Evolutionary conservation across 75 land plant species (phyloP).

Genomic region (Ceratopteris richardii): DNA sequence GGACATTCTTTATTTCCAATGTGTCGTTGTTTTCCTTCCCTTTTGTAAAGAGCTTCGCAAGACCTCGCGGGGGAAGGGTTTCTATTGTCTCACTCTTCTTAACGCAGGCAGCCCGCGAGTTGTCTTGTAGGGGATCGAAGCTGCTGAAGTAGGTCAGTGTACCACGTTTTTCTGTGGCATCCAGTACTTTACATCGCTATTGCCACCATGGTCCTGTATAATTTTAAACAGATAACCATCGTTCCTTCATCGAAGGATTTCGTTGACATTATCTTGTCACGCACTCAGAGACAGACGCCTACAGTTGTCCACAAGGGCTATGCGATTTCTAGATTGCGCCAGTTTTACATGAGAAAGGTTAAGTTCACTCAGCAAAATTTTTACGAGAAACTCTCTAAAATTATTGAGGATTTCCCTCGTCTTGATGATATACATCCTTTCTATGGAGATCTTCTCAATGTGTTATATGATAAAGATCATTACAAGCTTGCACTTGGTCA

Average conservation of each 20-base stretch:
- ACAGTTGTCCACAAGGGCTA: constrained; percentile 96
- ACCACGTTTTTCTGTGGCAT: too few relatives aligned
- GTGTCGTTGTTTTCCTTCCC: too few relatives aligned
- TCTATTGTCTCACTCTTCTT: too few relatives aligned
- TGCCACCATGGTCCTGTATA: constrained; percentile 68
- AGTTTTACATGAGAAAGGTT: constrained; percentile 95
- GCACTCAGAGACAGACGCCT: constrained; percentile 95
- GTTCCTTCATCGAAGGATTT: constrained; percentile 89
- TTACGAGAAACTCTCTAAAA: constrained; percentile 79
- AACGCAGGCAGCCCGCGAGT: too few relatives aligned
- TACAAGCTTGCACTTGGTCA: constrained; percentile 96
- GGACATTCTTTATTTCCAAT: too few relatives aligned
- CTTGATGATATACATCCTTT: constrained; percentile 90
- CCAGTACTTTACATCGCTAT: background rate
- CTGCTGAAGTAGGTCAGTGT: too few relatives aligned
- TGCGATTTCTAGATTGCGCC: constrained; percentile 71
- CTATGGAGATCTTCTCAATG: constrained; percentile 81
- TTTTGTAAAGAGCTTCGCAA: too few relatives aligned
- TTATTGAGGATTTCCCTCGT: constrained; percentile 83
- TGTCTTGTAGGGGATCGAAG: too few relatives aligned
- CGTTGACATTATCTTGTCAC: constrained; percentile 78
- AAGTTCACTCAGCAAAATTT: constrained; percentile 75
- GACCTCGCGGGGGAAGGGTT: too few relatives aligned
- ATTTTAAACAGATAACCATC: constrained; percentile 87
- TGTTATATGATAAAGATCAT: constrained; percentile 84